A percentile compares a stretch with the other conserved stretches of the same genome.
Conservation (phyloP, 192 early-diverging fungal species). For the Umbelopsis ramanniana region DNA sequence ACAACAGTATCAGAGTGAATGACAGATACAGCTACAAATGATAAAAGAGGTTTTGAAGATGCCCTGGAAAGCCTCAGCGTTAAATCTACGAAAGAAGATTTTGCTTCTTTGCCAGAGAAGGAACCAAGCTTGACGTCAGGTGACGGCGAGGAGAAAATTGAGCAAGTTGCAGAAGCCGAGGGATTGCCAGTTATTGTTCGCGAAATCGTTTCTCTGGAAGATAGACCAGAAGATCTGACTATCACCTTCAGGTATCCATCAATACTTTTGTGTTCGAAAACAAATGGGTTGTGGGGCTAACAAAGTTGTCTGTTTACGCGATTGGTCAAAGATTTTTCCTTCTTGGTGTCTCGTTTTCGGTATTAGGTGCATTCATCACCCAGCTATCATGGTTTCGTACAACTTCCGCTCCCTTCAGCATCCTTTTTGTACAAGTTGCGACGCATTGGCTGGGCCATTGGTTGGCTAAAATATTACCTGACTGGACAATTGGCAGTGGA, state of each 20-base stretch:
- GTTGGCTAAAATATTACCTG: slow-evolving; percentile 37
- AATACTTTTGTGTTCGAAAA: neutral
- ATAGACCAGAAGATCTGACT: slow-evolving; percentile 41
- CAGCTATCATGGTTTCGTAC: slow-evolving; percentile 50
- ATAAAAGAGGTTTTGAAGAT: neutral
- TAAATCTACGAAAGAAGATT: neutral
- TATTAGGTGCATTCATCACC: slow-evolving; percentile 42
- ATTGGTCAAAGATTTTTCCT: slow-evolving; percentile 32
- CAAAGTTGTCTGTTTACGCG: neutral
- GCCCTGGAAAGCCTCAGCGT: neutral
- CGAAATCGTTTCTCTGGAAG: slow-evolving; percentile 47
- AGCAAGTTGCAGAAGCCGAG: neutral
- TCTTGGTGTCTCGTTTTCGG: slow-evolving; percentile 36
- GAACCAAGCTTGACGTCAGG: slow-evolving; percentile 7
- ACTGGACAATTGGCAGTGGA: slow-evolving; percentile 34
- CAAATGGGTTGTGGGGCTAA: neutral
- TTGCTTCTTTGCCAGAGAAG: neutral
- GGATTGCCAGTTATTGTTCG: slow-evolving; percentile 43
- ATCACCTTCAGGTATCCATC: slow-evolving; percentile 43
- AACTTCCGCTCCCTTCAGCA: slow-evolving; percentile 44
- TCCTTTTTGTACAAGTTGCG: slow-evolving; percentile 48
- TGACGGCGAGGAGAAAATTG: slow-evolving; percentile 11
- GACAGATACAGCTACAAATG: neutral
- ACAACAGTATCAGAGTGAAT: neutral
- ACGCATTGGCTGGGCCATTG: slow-evolving; percentile 46